These are phyloP conservation scores for Argentina anserina DNA, from an alignment of 306 rosid genomes.

Conservation along the genomic window DNA sequence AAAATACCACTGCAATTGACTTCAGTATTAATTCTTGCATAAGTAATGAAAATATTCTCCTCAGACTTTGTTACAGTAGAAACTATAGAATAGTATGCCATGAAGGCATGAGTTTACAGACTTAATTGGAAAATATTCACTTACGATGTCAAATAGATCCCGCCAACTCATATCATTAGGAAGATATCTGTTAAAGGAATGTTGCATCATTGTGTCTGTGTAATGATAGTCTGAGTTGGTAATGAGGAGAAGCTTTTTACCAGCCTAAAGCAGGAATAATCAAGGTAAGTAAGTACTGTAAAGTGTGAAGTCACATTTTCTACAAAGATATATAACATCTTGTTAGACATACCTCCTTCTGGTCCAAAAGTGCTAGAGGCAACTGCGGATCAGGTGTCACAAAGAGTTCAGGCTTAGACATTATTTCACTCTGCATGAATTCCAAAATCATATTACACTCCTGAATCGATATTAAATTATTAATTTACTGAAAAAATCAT, in stretches of 20 bases:
- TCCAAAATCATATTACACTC: slow-evolving; percentile 28
- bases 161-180: slow-evolving; percentile 97
- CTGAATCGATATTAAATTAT: slow-evolving; percentile 11
- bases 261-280: slow-evolving; percentile 63
- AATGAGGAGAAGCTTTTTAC: slow-evolving; percentile 88
- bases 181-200: slow-evolving; percentile 90
- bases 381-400: slow-evolving; percentile 92
- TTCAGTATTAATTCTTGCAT: no score
- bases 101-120: not conserved
- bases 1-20: not conserved
- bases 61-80: not conserved
- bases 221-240: slow-evolving; percentile 93
- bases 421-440: slow-evolving; percentile 83
- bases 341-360: slow-evolving; percentile 65
- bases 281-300: slow-evolving; percentile 25
- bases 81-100: not conserved
- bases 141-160: slow-evolving; percentile 92
- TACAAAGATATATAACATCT: slow-evolving; percentile 15
- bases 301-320: slow-evolving; percentile 3
- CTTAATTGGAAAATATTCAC: slow-evolving; percentile 18
- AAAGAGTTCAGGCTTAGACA: slow-evolving; percentile 93
- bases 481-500: slow-evolving; percentile 4
- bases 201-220: slow-evolving; percentile 95
- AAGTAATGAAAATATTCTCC: not conserved
- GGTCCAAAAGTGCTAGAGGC: slow-evolving; percentile 92